Evolutionary conservation across 352 stramenopile genomes (phyloP), one percentile per base, ranked within the genome.

Genomic region (Pythium scleroteichum): DNA sequence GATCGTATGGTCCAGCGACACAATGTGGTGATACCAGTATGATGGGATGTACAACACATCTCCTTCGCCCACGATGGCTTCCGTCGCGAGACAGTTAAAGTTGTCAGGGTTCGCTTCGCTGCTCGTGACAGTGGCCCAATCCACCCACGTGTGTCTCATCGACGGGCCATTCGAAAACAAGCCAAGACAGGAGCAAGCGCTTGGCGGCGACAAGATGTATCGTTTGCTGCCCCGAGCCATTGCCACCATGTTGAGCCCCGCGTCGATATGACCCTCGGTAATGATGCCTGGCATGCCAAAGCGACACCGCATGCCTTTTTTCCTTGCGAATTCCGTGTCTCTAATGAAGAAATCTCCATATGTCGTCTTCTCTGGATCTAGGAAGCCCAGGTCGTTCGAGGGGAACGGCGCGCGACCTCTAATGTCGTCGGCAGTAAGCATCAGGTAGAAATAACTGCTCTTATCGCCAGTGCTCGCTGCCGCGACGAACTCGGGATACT

Each of bases 21-120:
- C 87, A 66, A 99, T 98, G 66, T 96, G 97, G 71, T 99, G 96
- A 68, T 98, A 97, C 90, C 92, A 98, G 58, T 79, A 89, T 8
- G 92, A 97, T 8, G 95, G 95, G 26, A 98, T 68, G 71, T 98
- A 98, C 24, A 98, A 64, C 9, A 97, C 90, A 73, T 99, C 95
- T 5, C 96, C 96, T 1, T 85, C 76, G 19, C 83, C 84, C 26
- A 99, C 69, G 3, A 98, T 77, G 8, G 98, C 93, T 62, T 99
- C 95, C 7, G 91, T 94, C 10, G 76, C 73, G 9, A 71, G 75
- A 23, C 90, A 94, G 29, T 86, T 61, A 16, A 76, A 62, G 20
- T 64, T 64, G 1, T 71, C 66, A 1, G 66, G 45, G 2, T 72
- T 6, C 7, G 38, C 48, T 26, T 83, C 33, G 13, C 53, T 38